Conservation (phyloP, 768 basidiomycete species). For the Auricularia heimuer region DNA sequence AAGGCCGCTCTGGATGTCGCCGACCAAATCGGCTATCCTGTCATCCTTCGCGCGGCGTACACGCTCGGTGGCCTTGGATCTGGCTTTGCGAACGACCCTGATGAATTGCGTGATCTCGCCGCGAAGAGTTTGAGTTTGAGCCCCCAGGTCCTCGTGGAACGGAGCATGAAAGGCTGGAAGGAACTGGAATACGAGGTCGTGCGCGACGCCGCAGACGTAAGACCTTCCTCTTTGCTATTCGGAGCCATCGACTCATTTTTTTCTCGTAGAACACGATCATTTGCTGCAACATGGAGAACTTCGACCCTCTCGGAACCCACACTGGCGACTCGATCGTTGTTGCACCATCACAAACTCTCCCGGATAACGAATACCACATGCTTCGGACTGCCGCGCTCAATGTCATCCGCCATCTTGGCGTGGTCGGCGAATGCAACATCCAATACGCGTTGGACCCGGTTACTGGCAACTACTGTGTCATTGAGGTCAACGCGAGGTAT, state of each 20-base stretch:
- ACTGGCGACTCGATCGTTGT: slow-evolving; percentile 99
- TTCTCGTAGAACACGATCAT: slow-evolving; percentile 84
- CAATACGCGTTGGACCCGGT: slow-evolving; percentile 96
- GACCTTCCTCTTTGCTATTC: slow-evolving; percentile 16
- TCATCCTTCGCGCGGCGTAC: slow-evolving; percentile 93
- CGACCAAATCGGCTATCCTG: slow-evolving; percentile 87
- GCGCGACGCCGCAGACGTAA: slow-evolving; percentile 90
- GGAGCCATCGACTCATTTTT: background rate
- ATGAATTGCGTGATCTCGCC: slow-evolving; percentile 89
- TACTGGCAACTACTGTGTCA: slow-evolving; percentile 92
- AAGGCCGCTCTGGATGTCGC: slow-evolving; percentile 89
- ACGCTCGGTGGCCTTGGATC: slow-evolving; percentile 97
- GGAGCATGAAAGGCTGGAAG: slow-evolving; percentile 99
- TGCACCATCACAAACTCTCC: slow-evolving; percentile 93
- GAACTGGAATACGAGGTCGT: slow-evolving; percentile 99
- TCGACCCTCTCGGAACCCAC: slow-evolving; percentile 97
- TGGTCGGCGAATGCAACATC: slow-evolving; percentile 93
- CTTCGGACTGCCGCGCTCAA: slow-evolving; percentile 95
- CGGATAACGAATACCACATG: slow-evolving; percentile 99
- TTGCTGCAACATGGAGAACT: slow-evolving; percentile 99
- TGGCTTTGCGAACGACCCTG: slow-evolving; percentile 90
- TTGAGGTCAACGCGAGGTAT: slow-evolving; percentile 92
- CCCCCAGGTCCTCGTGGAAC: slow-evolving; percentile 73
- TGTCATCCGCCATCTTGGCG: slow-evolving; percentile 82
- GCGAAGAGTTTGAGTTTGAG: slow-evolving; percentile 85